Evolutionary conservation across 768 basidiomycete species (phyloP).

Genomic region (Cystobasidiopsis lactophilus): DNA sequence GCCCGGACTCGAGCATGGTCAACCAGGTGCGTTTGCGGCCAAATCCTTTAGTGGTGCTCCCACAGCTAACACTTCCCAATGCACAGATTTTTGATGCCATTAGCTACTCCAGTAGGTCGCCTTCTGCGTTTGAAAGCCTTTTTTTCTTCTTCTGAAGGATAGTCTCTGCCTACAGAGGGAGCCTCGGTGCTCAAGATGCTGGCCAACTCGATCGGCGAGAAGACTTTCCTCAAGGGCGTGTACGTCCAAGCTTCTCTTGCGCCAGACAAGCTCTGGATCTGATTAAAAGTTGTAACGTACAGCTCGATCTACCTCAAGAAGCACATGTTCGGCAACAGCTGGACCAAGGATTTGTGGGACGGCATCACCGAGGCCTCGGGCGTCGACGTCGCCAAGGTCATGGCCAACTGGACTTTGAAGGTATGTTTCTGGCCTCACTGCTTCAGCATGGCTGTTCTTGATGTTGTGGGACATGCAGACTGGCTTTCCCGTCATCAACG

Average conservation of each 20-base stretch:
- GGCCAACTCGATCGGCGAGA: constrained; percentile 65
- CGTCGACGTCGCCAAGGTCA: constrained; percentile 49
- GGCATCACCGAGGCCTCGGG: constrained; percentile 57
- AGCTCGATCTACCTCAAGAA: constrained; percentile 82
- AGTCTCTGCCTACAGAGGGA: constrained; percentile 37
- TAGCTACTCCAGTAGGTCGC: constrained; percentile 47
- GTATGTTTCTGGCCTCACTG: constrained; percentile 22
- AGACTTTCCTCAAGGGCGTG: constrained; percentile 36
- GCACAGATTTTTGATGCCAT: constrained; percentile 69
- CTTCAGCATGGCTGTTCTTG: not conserved
- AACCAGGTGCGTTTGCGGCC: not conserved
- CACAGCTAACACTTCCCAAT: not conserved
- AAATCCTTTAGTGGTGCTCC: not conserved
- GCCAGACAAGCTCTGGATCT: not conserved
- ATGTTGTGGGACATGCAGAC: constrained; percentile 24
- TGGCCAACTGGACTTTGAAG: constrained; percentile 82
- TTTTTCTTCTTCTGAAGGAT: too few species aligned
- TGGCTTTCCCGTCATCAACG: constrained; percentile 76
- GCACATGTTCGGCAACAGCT: constrained; percentile 61
- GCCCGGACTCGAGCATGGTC: constrained; percentile 46
- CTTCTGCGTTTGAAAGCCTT: constrained; percentile 26
- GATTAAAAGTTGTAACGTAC: constrained; percentile 33
- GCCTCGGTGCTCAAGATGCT: constrained; percentile 76
- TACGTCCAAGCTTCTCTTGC: not conserved
- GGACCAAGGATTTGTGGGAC: constrained; percentile 67